Evolutionary conservation across 2,329 filamentous ascomycete species (phyloP), one percentile per base, ranked within the genome.

Genomic region (Fusarium buharicum): DNA sequence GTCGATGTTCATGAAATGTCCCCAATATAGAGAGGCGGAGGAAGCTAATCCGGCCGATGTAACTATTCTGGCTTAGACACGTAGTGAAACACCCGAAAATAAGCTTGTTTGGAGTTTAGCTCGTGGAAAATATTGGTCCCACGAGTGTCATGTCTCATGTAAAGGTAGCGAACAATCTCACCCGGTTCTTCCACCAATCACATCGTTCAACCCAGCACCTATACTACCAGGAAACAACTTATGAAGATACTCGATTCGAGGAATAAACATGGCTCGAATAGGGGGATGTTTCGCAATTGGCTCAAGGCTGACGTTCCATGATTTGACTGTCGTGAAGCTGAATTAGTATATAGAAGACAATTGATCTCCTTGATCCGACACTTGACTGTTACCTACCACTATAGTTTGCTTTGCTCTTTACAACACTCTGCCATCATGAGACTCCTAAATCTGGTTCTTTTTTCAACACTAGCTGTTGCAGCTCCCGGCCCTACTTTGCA

Each of bases 401-500:
- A 24, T 24, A 4, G 1, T 2, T 6, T 18, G 4, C 33, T 36
- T 12, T 17, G 11, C 9, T 13, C 27, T 28, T 3, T 17, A 4
- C 33, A 17, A 10, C 2, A 6, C 0, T 2, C 3, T 0, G n/a
- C 2, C 7, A 48, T 8, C 4, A 67, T 66, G 63, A 66, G 14
- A 43, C n/a, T 45, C 20, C 9, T 50, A 22, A 6, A 20, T 13
- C 14, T 41, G 9, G 0, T 41, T 11, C 14, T 44, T 10, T 18
- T 65, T 9, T 60, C 50, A 1, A 20, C 43, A 10, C 11, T 62
- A 1, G 50, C 47, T 10, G 3, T 37, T 27, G 62, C 57, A 9
- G 47, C 62, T 0, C 62, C 62, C 13, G 49, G 49, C 5, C 6
- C 43, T 9, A 20, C 10, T n/a, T n/a, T 65, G 2, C 17, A 59